phyloP scores from a whole-genome alignment of 1,284 basidiomycete genomes.

The Sanghuangporus weigelae region DNA sequence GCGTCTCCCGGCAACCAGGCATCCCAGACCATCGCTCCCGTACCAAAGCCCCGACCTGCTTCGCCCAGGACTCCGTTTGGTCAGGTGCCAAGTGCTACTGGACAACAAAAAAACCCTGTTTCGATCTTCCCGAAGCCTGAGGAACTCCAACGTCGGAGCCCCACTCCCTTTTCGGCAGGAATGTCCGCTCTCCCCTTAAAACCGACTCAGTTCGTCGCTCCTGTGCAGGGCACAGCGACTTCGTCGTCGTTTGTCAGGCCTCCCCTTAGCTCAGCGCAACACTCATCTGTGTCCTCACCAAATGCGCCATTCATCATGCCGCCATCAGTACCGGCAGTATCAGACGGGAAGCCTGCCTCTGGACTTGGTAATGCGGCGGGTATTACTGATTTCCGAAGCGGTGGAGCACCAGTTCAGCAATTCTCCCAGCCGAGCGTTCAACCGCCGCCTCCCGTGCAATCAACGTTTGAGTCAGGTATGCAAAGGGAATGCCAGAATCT shows the following conservation, averaged over 20 bases:
- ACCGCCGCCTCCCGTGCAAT: constrained; percentile 8
- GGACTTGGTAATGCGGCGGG: neutral
- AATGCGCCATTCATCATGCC: constrained; percentile 16
- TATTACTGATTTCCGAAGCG: neutral
- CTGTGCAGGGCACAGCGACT: neutral
- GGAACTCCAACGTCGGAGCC: neutral
- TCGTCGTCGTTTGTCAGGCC: constrained; percentile 11
- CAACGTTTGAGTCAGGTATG: constrained; percentile 16
- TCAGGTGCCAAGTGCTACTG: neutral
- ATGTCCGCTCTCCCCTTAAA: neutral
- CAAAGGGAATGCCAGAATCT: constrained; percentile 17
- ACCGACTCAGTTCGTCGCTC: neutral
- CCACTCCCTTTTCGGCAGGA: neutral
- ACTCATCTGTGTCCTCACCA: neutral
- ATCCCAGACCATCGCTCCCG: constrained; percentile 10
- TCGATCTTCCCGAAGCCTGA: neutral
- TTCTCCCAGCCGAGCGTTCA: neutral
- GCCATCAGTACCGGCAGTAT: neutral
- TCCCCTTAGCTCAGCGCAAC: constrained; percentile 5
- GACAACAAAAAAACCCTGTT: constrained; percentile 3
- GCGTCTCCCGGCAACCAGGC: constrained; percentile 16
- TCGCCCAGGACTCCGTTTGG: constrained; percentile 35
- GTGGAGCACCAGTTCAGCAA: neutral
- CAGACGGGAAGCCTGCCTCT: neutral
- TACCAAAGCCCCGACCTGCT: constrained; percentile 27